phyloP scores from a whole-genome alignment of 495 filamentous ascomycete genomes.

The Trichoderma parareesei region DNA sequence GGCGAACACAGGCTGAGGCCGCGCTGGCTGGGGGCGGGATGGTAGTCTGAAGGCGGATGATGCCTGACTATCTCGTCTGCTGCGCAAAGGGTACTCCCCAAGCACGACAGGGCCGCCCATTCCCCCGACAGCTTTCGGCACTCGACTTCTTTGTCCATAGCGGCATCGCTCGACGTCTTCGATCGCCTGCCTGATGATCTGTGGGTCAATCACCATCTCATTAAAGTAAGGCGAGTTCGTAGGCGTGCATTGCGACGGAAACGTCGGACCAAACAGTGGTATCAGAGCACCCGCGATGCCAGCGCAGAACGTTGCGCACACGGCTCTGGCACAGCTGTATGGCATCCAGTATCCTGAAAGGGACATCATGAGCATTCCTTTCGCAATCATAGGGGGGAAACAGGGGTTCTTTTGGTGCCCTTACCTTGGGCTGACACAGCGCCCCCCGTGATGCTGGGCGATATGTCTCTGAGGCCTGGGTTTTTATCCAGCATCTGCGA shows the following conservation, averaged over 20 bases:
- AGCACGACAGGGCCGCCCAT: background rate
- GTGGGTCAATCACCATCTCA: conserved; percentile 58
- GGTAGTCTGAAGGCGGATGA: background rate
- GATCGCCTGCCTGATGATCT: conserved; percentile 49
- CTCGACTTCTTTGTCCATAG: conserved; percentile 12
- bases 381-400: too few species aligned
- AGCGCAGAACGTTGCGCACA: conserved; percentile 83
- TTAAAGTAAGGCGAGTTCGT: conserved; percentile 48
- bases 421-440: conserved; percentile 83
- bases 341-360: conserved; percentile 92
- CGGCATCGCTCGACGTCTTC: conserved; percentile 45
- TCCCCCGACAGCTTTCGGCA: background rate
- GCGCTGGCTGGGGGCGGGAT: background rate
- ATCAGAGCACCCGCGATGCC: conserved; percentile 76
- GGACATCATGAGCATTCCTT: background rate
- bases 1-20: background rate
- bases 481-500: conserved; percentile 74
- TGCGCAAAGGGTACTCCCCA: background rate
- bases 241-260: conserved; percentile 62
- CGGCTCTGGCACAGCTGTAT: conserved; percentile 69
- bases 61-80: background rate
- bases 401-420: conserved; percentile 3
- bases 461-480: conserved; percentile 73
- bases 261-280: conserved; percentile 77
- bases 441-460: conserved; percentile 91